phyloP scores from a whole-genome alignment of 352 stramenopile genomes.

The Globisporangium perplexum region DNA sequence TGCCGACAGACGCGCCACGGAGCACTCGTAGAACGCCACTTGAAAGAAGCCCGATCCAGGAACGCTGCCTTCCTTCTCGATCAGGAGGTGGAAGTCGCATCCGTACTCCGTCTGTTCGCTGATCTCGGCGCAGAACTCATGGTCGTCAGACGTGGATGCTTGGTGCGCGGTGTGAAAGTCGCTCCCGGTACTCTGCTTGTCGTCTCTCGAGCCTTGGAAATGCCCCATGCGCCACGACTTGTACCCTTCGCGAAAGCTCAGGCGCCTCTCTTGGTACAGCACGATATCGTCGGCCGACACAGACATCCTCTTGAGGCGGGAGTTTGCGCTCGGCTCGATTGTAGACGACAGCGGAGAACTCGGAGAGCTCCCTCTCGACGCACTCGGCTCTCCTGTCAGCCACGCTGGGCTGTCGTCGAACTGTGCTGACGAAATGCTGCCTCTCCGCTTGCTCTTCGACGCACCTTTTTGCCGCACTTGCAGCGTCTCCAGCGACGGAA shows the following conservation, averaged over 20 bases:
- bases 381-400: constrained; percentile 2
- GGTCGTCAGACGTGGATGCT: constrained; percentile 59
- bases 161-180: constrained; percentile 41
- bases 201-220: constrained; percentile 63
- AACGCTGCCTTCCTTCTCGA: constrained; percentile 42
- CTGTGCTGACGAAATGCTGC: constrained; percentile 3
- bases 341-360: not conserved
- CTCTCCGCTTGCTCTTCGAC: constrained; percentile 4
- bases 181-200: constrained; percentile 48
- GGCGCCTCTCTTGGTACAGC: constrained; percentile 70
- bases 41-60: constrained; percentile 79
- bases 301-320: constrained; percentile 43
- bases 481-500: constrained; percentile 60
- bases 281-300: constrained; percentile 83
- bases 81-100: constrained; percentile 73
- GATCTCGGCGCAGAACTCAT: constrained; percentile 73
- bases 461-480: constrained; percentile 31
- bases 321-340: constrained; percentile 23
- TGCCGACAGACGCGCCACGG: constrained; percentile 45
- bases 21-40: constrained; percentile 86
- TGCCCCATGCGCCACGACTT: constrained; percentile 84
- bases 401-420: constrained; percentile 3
- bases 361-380: constrained; percentile 1
- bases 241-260: constrained; percentile 79
- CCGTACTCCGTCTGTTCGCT: constrained; percentile 48